phyloP scores from a whole-genome alignment of 805 yeast genomes.

The Myxozyma neglecta region DNA sequence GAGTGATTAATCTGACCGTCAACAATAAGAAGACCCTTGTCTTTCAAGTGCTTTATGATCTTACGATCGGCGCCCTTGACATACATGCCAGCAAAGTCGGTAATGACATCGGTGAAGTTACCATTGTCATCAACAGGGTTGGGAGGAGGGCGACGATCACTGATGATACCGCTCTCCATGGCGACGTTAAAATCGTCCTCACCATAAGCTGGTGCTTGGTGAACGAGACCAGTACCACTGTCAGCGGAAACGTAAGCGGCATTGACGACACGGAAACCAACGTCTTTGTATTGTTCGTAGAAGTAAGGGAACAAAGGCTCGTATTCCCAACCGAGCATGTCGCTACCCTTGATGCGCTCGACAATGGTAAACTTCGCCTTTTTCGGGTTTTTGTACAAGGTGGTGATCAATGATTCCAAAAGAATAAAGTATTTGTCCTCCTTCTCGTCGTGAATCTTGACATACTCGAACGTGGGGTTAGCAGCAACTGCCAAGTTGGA shows the following conservation, averaged over 20 bases:
- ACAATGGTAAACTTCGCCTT: slow-evolving; percentile 82
- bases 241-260: slow-evolving; percentile 88
- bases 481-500: slow-evolving; percentile 91
- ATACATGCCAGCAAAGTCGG: slow-evolving; percentile 75
- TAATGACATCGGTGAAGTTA: slow-evolving; percentile 70
- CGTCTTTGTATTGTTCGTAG: slow-evolving; percentile 67
- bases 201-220: slow-evolving; percentile 98
- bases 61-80: slow-evolving; percentile 95
- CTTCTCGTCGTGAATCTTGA: slow-evolving; percentile 88
- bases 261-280: slow-evolving; percentile 77
- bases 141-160: slow-evolving; percentile 72
- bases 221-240: slow-evolving; percentile 99
- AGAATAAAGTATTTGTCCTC: slow-evolving; percentile 77
- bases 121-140: slow-evolving; percentile 95
- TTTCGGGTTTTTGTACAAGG: slow-evolving; percentile 92
- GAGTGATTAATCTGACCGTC: slow-evolving; percentile 88
- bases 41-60: slow-evolving; percentile 82
- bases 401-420: slow-evolving; percentile 75
- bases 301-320: slow-evolving; percentile 83
- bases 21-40: slow-evolving; percentile 68
- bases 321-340: slow-evolving; percentile 76
- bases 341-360: slow-evolving; percentile 76
- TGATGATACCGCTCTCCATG: slow-evolving; percentile 69
- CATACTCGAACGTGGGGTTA: slow-evolving; percentile 85
- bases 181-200: slow-evolving; percentile 94